Base-by-base conservation (phyloP, 2,329 filamentous ascomycete species). In the Cadophora sp. region DNA sequence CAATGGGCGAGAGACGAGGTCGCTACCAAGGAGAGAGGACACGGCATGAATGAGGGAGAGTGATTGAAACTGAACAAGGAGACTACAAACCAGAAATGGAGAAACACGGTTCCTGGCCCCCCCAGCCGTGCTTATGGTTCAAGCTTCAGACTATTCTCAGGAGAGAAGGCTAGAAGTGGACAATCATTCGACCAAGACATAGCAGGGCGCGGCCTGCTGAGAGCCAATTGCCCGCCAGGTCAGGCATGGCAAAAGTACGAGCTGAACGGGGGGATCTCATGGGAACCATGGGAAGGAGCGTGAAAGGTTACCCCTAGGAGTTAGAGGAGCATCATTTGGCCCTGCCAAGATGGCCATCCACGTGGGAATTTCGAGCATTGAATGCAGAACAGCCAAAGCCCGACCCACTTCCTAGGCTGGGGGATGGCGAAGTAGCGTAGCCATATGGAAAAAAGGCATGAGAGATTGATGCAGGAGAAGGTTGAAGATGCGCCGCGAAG, bases 131-230 rank as follows among this genome's bases (percentile, higher is more conserved):
- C 56, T 40, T 59, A 27, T 43, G 56, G 37, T n/a, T 59, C 56
- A 59, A 59, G 31, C 56, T 55, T 43, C 34, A 37, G 55, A 58
- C 31, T 40, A 26, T 14, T 22, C 31, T 16, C n/a, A 59, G 31
- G 56, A 59, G 9, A 43, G 51, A 22, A 59, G 59, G 53, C 34
- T 46, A 65, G 43, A 22, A 26, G 29, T 31, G 53, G 62, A 65
- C 51, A 58, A 24, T 26, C 34, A 65, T 65, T 48, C 40, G 58
- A 62, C 40, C 37, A 62, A 61, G 40, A 62, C 16, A 29, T 29
- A 60, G 34, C 40, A 60, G 34, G 22, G 37, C 22, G 24, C 59
- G 3, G 26, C 9, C 43, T 48, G 6, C 26, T 27, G 29, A 31
- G n/a, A 34, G 31, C 48, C 51, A 64, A 53, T 58, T 37, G n/a